phyloP scores from a whole-genome alignment of 345 rosid genomes.

The Populus deltoides region DNA sequence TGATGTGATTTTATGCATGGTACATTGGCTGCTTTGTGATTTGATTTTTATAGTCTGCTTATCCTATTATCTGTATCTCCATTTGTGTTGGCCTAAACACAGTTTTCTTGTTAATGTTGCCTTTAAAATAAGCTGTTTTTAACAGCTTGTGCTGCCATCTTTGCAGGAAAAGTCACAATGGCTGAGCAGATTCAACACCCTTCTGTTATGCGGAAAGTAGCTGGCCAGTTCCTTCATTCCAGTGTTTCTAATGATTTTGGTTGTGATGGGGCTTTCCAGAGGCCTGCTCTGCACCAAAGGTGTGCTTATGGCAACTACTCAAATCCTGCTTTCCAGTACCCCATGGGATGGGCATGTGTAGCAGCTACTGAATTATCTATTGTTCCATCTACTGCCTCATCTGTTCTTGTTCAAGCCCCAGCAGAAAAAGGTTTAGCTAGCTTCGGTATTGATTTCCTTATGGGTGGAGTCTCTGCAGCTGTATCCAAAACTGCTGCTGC shows the following conservation, averaged over 20 bases:
- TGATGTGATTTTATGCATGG: background rate
- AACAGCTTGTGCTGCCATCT: background rate
- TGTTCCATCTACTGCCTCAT: constrained; percentile 20
- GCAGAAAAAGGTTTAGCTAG: constrained; percentile 28
- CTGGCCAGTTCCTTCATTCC: constrained; percentile 58
- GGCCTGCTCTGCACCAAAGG: constrained; percentile 51
- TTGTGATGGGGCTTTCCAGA: constrained; percentile 44
- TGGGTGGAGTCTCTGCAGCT: constrained; percentile 43
- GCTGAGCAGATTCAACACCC: constrained; percentile 77
- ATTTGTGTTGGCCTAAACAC: background rate
- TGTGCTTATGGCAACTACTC: constrained; percentile 59
- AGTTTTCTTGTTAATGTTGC: background rate
- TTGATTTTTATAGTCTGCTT: background rate
- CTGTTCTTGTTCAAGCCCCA: constrained; percentile 31
- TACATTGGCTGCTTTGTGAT: background rate
- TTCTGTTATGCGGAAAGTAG: constrained; percentile 57
- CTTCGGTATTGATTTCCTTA: constrained; percentile 37
- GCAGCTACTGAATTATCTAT: constrained; percentile 32
- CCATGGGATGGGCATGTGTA: constrained; percentile 29
- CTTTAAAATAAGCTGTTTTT: background rate
- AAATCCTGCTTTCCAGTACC: constrained; percentile 55
- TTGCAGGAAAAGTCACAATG: constrained; percentile 56
- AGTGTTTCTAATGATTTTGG: constrained; percentile 42
- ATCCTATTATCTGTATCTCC: background rate
- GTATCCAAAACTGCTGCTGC: constrained; percentile 39